Evolutionary conservation across 2,329 filamentous ascomycete species (phyloP), one percentile per base, ranked within the genome.

Genomic region (Aureobasidium sp.): DNA sequence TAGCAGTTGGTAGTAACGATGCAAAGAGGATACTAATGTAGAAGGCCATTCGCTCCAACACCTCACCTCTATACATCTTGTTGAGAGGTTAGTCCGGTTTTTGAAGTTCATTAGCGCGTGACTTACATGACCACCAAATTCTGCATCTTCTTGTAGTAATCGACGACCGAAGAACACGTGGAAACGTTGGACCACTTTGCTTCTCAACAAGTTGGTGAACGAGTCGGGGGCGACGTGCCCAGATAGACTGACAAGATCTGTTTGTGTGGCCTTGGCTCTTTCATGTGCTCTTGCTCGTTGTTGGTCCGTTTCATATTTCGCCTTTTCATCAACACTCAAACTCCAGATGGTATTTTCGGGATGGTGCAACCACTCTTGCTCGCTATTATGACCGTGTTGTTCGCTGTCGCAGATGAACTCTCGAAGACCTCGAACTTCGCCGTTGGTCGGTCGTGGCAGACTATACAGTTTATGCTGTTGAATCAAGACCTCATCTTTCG

Each of bases 271-370:
- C 2, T 60, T 60, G 34, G 57, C 57, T 31, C 57, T 31, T 49
- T 51, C 57, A 7, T 60, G 57, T 15, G 57, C 57, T 49, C 57
- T n/a, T 42, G 57, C 57, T 34, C 57, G 31, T 51, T 60, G 57
- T 25, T 47, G 27, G 7, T 60, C 57, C 7, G 57, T 60, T 9
- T 60, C 57, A n/a, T 60, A 60, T 31, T 39, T 41, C 5, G 57
- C 57, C 5, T 49, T 49, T 17, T 49, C 44, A 7, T 65, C 62
- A 17, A 66, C 61, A 29, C 63, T 64, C 3, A 68, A 29, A 11
- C 62, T 65, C 41, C 67, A 68, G 15, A 67, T 64, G 1, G 67
- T 67, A 27, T 68, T 65, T 36, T 68, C 67, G 8, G 67, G 67
- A 60, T 67, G 64, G 20, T 67, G 49, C 11, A 68, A 59, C 64